Evolutionary conservation across 768 basidiomycete genomes (phyloP), one percentile per base, ranked within the genome.

Genomic region (Boletales sp.): DNA sequence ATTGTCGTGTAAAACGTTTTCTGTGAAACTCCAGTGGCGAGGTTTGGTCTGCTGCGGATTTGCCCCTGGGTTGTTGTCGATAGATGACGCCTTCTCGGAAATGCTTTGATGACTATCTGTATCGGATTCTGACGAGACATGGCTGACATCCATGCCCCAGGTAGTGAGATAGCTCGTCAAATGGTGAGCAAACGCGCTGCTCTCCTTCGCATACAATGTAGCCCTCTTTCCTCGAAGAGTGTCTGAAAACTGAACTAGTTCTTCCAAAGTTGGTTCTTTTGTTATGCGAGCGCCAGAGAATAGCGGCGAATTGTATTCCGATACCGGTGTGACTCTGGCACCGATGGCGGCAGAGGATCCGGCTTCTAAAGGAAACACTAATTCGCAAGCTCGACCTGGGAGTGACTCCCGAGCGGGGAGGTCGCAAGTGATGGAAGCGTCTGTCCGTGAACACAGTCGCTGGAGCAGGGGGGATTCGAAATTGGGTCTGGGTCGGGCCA

Each of bases 121-220:
- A 18, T 77, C 79, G 11, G 76, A 74, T 45, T 84, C 83, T 2
- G 79, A 73, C 8, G 85, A 82, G 39, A 84, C 75, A 69, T 94
- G 92, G 45, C 81, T 84, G 38, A 97, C 85, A 60, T 95, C 91
- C 84, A 97, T 80, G 12, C 94, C 94, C 95, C 95, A 98, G 6
- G 88, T 81, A 18, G 89, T 90, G 50, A 99, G 77, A 69, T 95
- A 97, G 57, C 87, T 88, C 21, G 94, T 94, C 32, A 99, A 74
- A 67, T 97, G 91, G 45, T 87, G 89, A 0, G 94, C 94, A 61
- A 97, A 99, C 3, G 85, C 81, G 36, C 90, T 90, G 55, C 80
- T 82, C n/a, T 91, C 80, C 60, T 82, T 86, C 8, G 95, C 91
- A 62, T 94, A 89, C 24, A 99, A 70, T 0, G 81, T 82, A 0